Base-by-base conservation (phyloP, 805 yeast genomes). In the Metschnikowia chrysomelidarum region DNA sequence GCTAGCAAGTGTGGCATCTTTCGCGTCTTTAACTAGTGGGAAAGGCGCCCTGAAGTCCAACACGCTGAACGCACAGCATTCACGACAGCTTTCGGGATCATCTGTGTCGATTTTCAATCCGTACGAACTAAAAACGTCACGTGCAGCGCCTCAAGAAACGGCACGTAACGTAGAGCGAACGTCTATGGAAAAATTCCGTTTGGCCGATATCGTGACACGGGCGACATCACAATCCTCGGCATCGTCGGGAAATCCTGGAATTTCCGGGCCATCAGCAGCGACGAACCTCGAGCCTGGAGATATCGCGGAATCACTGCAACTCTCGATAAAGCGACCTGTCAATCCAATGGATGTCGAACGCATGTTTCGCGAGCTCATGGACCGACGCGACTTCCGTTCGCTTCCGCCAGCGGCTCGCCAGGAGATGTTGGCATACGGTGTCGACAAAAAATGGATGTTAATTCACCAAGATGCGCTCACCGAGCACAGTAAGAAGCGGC, bases 371-470 rank as follows among this genome's bases (percentile, higher is more conserved):
- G 88, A 82, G 40, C 74, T 89, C 42, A 83, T 89, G 91, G 80
- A 76, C 34, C 78, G 80, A 49, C 76, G 96, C 51, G 94, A 89
- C 56, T 83, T 87, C 60, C 77, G 68, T 32, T 67, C 73, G 23
- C 63, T 83, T 20, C 86, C 96, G 0, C 76, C 76, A 17, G 76
- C 75, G 33, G 95, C 93, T 3, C 80, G 80, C 46, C 73, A 69
- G 37, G 93, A 86, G 53, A 79, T 91, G 84, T 69, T 77, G 51
- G 75, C 73, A 47, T 88, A 83, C 54, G 75, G 83, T 27, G 64
- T 76, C 0, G 86, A 82, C 31, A 86, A 87, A 50, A 91, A 91
- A 60, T 88, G 96, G 95, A 80, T 86, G 82, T 71, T 89, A 46
- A 82, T 89, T 25, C 78, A 83, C 46, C 97, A 89, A 57, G 96